Evolutionary conservation across 495 filamentous ascomycete species (phyloP).

Genomic region (Apiosordaria backusii): DNA sequence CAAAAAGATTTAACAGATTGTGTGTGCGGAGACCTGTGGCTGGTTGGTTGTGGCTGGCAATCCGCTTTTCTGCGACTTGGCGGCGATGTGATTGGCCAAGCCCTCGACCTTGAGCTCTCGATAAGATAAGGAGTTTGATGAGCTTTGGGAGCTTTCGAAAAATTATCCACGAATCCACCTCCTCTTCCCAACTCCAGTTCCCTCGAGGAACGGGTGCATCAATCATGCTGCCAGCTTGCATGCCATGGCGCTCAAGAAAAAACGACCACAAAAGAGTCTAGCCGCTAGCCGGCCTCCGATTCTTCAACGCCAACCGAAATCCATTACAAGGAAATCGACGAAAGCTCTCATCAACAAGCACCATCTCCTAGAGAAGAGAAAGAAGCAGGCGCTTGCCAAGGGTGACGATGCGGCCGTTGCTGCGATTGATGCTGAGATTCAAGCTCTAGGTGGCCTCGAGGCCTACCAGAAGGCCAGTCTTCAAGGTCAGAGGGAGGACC

Average conservation of each 20-base stretch:
- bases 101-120: background rate
- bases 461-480: conserved; percentile 88
- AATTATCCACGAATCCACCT: background rate
- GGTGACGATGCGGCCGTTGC: conserved; percentile 57
- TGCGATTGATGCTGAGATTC: conserved; percentile 53
- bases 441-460: conserved; percentile 68
- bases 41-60: conserved; percentile 11
- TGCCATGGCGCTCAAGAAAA: conserved; percentile 33
- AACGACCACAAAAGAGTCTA: conserved; percentile 48
- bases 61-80: background rate
- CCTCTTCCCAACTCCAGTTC: background rate
- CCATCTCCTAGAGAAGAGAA: conserved; percentile 77
- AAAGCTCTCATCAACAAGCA: conserved; percentile 78
- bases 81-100: background rate
- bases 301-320: conserved; percentile 41
- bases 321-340: conserved; percentile 74
- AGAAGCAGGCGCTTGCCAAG: conserved; percentile 59
- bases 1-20: conserved; percentile 15
- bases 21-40: conserved; percentile 23
- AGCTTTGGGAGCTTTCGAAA: conserved; percentile 1
- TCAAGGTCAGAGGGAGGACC: conserved; percentile 73
- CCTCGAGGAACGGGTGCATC: background rate
- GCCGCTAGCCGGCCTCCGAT: conserved; percentile 67
- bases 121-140: conserved; percentile 2
- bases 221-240: conserved; percentile 8